A percentile compares a stretch with the other conserved stretches of the same genome.
phyloP scores from a whole-genome alignment of 164 flowering plant species.

The Platanus orientalis region DNA sequence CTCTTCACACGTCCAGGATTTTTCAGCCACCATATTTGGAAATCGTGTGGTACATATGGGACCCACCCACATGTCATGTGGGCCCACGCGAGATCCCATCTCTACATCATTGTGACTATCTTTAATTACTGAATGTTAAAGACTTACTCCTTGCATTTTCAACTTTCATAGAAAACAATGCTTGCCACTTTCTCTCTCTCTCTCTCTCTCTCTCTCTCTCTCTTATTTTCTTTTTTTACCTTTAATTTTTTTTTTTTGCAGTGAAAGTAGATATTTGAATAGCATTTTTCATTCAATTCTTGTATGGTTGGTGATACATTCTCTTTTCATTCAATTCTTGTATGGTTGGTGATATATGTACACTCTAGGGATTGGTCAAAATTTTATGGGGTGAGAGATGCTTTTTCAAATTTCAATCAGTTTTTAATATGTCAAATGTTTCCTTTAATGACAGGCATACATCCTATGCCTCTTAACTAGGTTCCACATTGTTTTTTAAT shows the following conservation, averaged over 20 bases:
- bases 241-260: no score
- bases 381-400: not conserved
- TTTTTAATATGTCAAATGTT: not conserved
- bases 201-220: not conserved
- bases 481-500: no score
- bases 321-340: not conserved
- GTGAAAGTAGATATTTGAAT: not conserved
- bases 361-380: not conserved
- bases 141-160: not conserved
- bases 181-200: no score
- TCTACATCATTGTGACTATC: no score
- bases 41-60: no score
- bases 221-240: not conserved
- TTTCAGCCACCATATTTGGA: no score
- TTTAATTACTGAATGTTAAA: no score
- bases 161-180: not conserved
- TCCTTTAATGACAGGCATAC: not conserved
- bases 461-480: no score
- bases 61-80: no score
- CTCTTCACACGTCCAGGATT: no score
- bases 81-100: no score
- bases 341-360: not conserved
- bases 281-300: not conserved
- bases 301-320: not conserved
- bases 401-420: not conserved